Evolutionary conservation across 1,139 yeast species (phyloP), one percentile per base, ranked within the genome.

Genomic region (Protomyces arabidopsidicola): DNA sequence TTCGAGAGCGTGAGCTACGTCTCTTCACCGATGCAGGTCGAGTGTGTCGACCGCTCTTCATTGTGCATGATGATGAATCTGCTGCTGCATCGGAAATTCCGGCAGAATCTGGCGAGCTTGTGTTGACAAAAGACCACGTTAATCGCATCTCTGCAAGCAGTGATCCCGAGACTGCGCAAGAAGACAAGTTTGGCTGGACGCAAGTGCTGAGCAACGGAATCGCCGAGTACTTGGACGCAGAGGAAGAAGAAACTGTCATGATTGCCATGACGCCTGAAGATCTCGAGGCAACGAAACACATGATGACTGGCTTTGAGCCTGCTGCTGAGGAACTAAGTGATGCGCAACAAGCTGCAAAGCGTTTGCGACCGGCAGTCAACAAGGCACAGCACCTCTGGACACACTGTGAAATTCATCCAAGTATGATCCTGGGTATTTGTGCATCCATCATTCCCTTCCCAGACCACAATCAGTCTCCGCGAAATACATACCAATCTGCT

Each of bases 381-480:
- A 82, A 85, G 38, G 80, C 82, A 67, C 83, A 87, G 0, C 96
- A 90, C 72, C 90, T 98, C 2, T 93, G 90, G 79, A 93, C 99
- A 0, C 99, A 93, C 77, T 93, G 98, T 82, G 99, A 93, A 77
- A 91, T 93, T 73, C 98, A 93, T 78, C 99, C 99, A 42, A 88
- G 96, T 45, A 93, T 93, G 98, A 93, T 93, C 76, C 81, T 93
- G 69, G 99, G 99, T 75, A 97, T 93, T 70, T 96, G 97, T 57
- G 99, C 99, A 9, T 89, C 97, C 51, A 91, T 93, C 75, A 93
- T 93, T 82, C 99, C 99, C 31, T 93, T 93, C 88, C 99, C 99
- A 16, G 98, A 93, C 78, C 99, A 93, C 77, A 93, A 93, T 76
- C 99, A 93, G 81, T 91, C 98, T 66, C 98, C 98, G 66, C 95